Percentiles rank a stretch among this genome's conserved stretches.
These are phyloP conservation scores for Malassezia restricta DNA, from an alignment of 1,284 basidiomycete genomes.

Conservation along the genomic window DNA sequence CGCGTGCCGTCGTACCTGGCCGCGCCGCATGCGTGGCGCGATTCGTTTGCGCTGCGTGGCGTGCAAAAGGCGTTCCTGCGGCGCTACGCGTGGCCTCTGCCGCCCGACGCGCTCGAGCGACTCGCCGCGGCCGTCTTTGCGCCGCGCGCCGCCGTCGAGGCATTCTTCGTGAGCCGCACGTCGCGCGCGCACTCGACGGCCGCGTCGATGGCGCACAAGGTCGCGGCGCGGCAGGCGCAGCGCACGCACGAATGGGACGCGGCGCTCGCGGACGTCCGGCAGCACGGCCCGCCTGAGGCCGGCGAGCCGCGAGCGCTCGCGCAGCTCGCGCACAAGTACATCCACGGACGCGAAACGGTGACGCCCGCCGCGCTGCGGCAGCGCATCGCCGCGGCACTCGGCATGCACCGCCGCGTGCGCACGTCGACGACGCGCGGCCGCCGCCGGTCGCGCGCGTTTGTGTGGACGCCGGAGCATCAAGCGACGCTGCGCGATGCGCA, in stretches of 20 bases:
- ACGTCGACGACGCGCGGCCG: not conserved
- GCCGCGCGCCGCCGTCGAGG: slow-evolving; percentile 51
- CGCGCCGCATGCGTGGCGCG: slow-evolving; percentile 10
- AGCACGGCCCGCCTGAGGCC: slow-evolving; percentile 39
- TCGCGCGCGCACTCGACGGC: slow-evolving; percentile 48
- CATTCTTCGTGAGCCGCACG: slow-evolving; percentile 47
- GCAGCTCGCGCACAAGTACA: slow-evolving; percentile 5
- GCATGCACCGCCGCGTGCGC: not conserved
- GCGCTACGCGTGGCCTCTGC: slow-evolving; percentile 1
- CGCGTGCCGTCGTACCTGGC: not conserved
- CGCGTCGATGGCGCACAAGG: slow-evolving; percentile 48
- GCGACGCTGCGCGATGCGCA: slow-evolving; percentile 72
- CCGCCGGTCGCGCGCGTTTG: not conserved
- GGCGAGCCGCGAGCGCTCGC: slow-evolving; percentile 7
- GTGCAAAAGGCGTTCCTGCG: slow-evolving; percentile 11
- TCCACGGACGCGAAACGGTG: slow-evolving; percentile 12
- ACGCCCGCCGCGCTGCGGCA: slow-evolving; percentile 57
- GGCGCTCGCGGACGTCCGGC: slow-evolving; percentile 53
- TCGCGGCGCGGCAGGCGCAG: slow-evolving; percentile 20
- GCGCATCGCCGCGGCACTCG: slow-evolving; percentile 1
- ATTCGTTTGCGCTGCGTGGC: slow-evolving; percentile 2
- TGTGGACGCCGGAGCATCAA: slow-evolving; percentile 43
- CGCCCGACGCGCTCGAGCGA: slow-evolving; percentile 7
- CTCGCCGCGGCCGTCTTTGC: slow-evolving; percentile 52
- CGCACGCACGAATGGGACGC: slow-evolving; percentile 57